Conservation (phyloP, 2,329 filamentous ascomycete genomes). For the Xylaria sp. region DNA sequence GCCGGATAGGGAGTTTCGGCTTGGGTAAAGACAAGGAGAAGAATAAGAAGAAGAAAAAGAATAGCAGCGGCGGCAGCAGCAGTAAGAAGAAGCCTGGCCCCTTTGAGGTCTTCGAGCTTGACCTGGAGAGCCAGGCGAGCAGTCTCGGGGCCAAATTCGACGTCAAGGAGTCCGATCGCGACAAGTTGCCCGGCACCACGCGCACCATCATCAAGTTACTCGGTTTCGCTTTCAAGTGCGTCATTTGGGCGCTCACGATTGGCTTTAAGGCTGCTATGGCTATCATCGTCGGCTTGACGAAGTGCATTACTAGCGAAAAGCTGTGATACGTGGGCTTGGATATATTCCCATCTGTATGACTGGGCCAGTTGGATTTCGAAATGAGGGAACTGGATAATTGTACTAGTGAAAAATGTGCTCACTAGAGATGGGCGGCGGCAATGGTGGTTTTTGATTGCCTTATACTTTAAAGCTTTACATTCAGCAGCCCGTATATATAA, state of each 20-base stretch:
- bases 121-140: slow-evolving; percentile 70
- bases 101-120: slow-evolving; percentile 69
- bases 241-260: slow-evolving; percentile 69
- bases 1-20: slow-evolving; percentile 45
- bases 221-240: slow-evolving; percentile 65
- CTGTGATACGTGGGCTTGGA: slow-evolving; percentile 40
- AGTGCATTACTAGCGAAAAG: slow-evolving; percentile 60
- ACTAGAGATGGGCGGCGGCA: slow-evolving; percentile 10
- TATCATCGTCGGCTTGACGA: slow-evolving; percentile 63
- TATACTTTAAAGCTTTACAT: slow-evolving; percentile 4
- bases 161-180: slow-evolving; percentile 54
- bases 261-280: slow-evolving; percentile 64
- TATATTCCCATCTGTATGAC: background rate
- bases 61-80: slow-evolving; percentile 41
- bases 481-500: slow-evolving; percentile 7
- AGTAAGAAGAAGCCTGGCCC: slow-evolving; percentile 52
- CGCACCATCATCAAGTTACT: slow-evolving; percentile 63
- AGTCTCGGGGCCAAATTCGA: slow-evolving; percentile 58
- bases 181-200: slow-evolving; percentile 63
- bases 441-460: slow-evolving; percentile 3
- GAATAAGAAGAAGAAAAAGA: slow-evolving; percentile 42
- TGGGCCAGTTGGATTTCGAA: slow-evolving; percentile 5
- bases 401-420: slow-evolving; percentile 14
- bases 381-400: slow-evolving; percentile 7
- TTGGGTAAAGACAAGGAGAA: slow-evolving; percentile 41